Evolutionary conservation across 2,329 filamentous ascomycete genomes (phyloP), one percentile per base, ranked within the genome.

Genomic region (Dothiorella sarmentorum): DNA sequence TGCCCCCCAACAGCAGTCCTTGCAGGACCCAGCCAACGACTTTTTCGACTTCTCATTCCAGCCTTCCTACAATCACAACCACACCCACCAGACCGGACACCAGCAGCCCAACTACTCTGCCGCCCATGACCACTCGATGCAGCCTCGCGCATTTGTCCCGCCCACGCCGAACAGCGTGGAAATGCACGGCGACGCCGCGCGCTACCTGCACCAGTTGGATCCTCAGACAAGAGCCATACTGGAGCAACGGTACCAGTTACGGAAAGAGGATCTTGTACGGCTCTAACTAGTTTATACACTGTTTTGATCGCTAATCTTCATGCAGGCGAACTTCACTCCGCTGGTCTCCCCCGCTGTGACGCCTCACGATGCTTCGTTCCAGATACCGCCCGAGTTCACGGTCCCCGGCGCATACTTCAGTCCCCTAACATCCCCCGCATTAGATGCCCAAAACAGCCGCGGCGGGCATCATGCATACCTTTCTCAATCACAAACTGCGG

Each of bases 301-400:
- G 17, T 15, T 20, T n/a, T 17, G 4, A 1, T 31, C 24, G 44
- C 47, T 60, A 61, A 61, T n/a, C 7, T 15, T 27, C 26, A 26
- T 67, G 47, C 31, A 88, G 84, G 85, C 90, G 82, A 80, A 85
- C 9, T 92, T 92, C 68, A 93, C 89, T 2, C 90, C 90, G 0
- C 80, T 93, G 27, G 89, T 90, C 10, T 92, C 90, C 17, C 90
- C 90, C n/a, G 90, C 89, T 4, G 89, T 93, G 42, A 92, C 89
- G 2, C 89, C 90, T 20, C 79, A 91, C 52, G 90, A 92, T 67
- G 79, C 83, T 40, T 85, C 87, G 63, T 91, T 90, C 69, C 65
- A 72, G 56, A 66, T 78, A 35, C 77, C 78, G 11, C 80, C 84
- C 57, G 90, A 73, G 61, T 65, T 85, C 65, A 81, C 82, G 5